Evolutionary conservation across 177 flowering plant species (phyloP).

Genomic region (Vitis hybrid): DNA sequence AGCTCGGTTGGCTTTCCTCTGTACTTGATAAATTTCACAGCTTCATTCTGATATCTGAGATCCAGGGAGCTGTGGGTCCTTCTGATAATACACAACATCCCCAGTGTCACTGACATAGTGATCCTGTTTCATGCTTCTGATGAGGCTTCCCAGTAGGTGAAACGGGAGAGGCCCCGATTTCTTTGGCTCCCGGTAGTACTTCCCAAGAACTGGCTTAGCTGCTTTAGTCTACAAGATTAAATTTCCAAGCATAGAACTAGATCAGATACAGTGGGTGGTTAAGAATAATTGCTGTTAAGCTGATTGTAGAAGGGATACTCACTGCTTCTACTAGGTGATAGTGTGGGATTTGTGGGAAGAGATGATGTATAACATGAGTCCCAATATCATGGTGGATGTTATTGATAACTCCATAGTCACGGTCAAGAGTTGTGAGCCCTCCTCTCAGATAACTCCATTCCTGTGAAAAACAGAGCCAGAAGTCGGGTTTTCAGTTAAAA

Average conservation of each 20-base stretch:
- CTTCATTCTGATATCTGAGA: constrained; percentile 15
- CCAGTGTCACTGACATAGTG: constrained; percentile 80
- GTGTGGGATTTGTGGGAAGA: constrained; percentile 95
- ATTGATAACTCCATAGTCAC: constrained; percentile 80
- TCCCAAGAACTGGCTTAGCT: constrained; percentile 73
- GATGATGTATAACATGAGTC: constrained; percentile 93
- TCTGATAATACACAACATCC: constrained; percentile 38
- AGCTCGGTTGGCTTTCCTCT: background rate
- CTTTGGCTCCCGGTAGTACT: constrained; percentile 73
- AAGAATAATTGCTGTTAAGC: background rate
- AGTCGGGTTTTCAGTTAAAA: no score
- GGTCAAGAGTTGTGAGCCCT: constrained; percentile 86
- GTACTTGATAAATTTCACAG: background rate
- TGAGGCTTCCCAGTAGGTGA: constrained; percentile 51
- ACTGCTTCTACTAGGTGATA: constrained; percentile 87
- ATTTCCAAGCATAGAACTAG: background rate
- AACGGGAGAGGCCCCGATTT: constrained; percentile 72
- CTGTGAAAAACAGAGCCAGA: constrained; percentile 25
- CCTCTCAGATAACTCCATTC: constrained; percentile 95
- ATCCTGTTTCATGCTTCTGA: constrained; percentile 53
- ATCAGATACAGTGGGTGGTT: no score
- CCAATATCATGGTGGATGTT: constrained; percentile 95
- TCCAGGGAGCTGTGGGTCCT: constrained; percentile 28
- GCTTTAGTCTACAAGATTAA: constrained; percentile 58
- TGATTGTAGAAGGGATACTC: constrained; percentile 1